These are phyloP conservation scores for Agaricus subrufescens DNA, from an alignment of 768 basidiomycete genomes.

Conservation along the genomic window DNA sequence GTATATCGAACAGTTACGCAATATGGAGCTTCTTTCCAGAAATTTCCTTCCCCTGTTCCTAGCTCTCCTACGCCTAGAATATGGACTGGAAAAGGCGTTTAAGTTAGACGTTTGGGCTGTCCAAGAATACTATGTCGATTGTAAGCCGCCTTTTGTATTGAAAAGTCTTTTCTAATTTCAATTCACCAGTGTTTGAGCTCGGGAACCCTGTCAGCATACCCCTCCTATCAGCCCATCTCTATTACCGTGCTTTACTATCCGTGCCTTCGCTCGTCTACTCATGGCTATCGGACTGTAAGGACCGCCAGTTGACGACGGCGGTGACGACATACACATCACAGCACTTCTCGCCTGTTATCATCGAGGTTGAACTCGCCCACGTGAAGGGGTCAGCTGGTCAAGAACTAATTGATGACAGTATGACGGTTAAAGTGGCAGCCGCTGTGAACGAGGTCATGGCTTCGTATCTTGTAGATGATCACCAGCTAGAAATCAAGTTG, in stretches of 20 bases:
- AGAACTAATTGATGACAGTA: slow-evolving; percentile 69
- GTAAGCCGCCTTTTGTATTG: slow-evolving; percentile 36
- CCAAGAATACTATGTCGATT: slow-evolving; percentile 74
- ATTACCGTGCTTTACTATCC: slow-evolving; percentile 79
- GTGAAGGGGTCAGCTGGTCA: slow-evolving; percentile 53
- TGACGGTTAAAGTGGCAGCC: slow-evolving; percentile 65
- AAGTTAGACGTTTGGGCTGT: slow-evolving; percentile 85
- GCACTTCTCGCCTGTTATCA: slow-evolving; percentile 87
- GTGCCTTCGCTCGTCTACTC: slow-evolving; percentile 81
- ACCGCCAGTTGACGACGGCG: slow-evolving; percentile 77
- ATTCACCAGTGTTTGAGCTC: slow-evolving; percentile 52
- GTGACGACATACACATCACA: slow-evolving; percentile 76
- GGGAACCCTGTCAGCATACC: slow-evolving; percentile 46
- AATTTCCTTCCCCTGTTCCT: slow-evolving; percentile 73
- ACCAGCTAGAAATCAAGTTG: slow-evolving; percentile 84
- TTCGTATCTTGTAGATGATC: slow-evolving; percentile 87
- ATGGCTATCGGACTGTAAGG: slow-evolving; percentile 86
- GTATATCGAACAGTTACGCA: slow-evolving; percentile 84
- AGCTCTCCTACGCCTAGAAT: slow-evolving; percentile 60
- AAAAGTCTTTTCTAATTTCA: background rate
- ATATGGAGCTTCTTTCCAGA: slow-evolving; percentile 54
- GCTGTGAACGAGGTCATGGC: slow-evolving; percentile 76
- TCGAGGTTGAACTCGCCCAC: slow-evolving; percentile 74
- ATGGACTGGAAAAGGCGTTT: slow-evolving; percentile 59
- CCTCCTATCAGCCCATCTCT: slow-evolving; percentile 81